Conservation (phyloP, 495 filamentous ascomycete genomes). For the Rusavskia elegans region DNA sequence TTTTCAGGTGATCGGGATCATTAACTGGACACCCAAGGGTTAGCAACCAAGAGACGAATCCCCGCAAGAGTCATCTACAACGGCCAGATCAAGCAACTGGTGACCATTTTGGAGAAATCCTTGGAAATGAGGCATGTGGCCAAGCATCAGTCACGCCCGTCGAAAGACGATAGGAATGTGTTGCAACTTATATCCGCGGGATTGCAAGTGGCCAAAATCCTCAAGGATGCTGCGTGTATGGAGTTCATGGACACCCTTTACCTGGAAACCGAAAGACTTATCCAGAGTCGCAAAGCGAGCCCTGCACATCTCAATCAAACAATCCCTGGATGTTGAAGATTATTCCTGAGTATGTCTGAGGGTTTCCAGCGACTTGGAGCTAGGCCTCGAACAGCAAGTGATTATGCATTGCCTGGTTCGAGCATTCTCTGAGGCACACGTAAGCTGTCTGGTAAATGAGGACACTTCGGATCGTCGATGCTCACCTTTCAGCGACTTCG, state of each 20-base stretch:
- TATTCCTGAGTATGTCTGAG: too few species aligned
- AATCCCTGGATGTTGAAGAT: too few species aligned
- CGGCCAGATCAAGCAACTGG: conserved; percentile 77
- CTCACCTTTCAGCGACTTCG: too few species aligned
- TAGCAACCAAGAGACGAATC: conserved; percentile 73
- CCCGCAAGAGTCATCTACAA: conserved; percentile 72
- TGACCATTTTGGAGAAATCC: conserved; percentile 68
- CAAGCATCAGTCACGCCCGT: conserved; percentile 64
- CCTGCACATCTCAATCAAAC: not conserved
- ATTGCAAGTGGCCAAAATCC: conserved; percentile 71
- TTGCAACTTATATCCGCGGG: conserved; percentile 74
- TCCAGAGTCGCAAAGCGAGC: conserved; percentile 43
- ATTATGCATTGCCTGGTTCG: not conserved
- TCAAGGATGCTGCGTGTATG: conserved; percentile 71
- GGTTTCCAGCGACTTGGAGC: too few species aligned
- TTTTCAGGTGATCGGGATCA: too few species aligned
- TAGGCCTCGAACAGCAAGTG: too few species aligned
- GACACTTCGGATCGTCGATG: too few species aligned
- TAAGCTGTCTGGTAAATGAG: too few species aligned
- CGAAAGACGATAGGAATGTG: conserved; percentile 83
- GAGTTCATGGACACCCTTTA: conserved; percentile 60
- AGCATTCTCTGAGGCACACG: not conserved
- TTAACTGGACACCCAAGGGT: conserved; percentile 1
- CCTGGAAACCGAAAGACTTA: conserved; percentile 52
- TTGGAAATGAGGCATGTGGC: conserved; percentile 74